Conservation (phyloP, 2,329 filamentous ascomycete genomes). For the Colletotrichum navitas region DNA sequence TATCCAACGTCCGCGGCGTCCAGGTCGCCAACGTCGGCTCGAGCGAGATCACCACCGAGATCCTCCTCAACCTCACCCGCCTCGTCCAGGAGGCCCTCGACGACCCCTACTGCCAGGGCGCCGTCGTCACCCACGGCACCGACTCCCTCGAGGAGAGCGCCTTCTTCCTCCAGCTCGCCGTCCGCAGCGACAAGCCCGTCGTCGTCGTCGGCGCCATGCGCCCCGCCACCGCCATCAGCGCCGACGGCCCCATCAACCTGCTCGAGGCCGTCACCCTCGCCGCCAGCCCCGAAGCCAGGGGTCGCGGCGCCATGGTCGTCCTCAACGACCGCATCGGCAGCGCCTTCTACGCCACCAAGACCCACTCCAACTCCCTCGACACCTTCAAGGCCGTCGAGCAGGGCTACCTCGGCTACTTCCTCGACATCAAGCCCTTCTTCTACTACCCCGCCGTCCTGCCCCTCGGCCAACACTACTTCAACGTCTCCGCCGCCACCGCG, state of each 20-base stretch:
- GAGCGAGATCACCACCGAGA: constrained; percentile 60
- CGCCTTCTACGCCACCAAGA: constrained; percentile 72
- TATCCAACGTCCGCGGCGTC: constrained; percentile 66
- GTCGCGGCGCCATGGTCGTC: constrained; percentile 70
- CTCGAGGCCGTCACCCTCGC: constrained; percentile 71
- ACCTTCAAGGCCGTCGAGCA: constrained; percentile 71
- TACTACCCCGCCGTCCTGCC: constrained; percentile 67
- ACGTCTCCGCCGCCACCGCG: constrained; percentile 50
- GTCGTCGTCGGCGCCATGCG: constrained; percentile 73
- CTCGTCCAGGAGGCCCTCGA: constrained; percentile 63
- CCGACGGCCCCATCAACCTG: constrained; percentile 74
- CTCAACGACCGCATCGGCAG: constrained; percentile 64
- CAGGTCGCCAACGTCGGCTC: constrained; percentile 65
- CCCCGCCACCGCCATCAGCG: constrained; percentile 71
- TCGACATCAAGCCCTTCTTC: constrained; percentile 70
- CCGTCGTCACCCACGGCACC: constrained; percentile 74
- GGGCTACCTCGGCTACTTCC: constrained; percentile 69
- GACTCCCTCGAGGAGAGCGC: constrained; percentile 74
- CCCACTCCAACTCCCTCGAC: constrained; percentile 72
- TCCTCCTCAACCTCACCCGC: constrained; percentile 62
- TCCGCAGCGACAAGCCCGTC: constrained; percentile 70
- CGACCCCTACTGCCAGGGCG: constrained; percentile 57
- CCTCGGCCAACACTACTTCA: constrained; percentile 59
- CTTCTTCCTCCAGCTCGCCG: constrained; percentile 71
- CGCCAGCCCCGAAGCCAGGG: constrained; percentile 56